phyloP scores from a whole-genome alignment of 2,329 filamentous ascomycete genomes.

The Cladorrhinum sp. region DNA sequence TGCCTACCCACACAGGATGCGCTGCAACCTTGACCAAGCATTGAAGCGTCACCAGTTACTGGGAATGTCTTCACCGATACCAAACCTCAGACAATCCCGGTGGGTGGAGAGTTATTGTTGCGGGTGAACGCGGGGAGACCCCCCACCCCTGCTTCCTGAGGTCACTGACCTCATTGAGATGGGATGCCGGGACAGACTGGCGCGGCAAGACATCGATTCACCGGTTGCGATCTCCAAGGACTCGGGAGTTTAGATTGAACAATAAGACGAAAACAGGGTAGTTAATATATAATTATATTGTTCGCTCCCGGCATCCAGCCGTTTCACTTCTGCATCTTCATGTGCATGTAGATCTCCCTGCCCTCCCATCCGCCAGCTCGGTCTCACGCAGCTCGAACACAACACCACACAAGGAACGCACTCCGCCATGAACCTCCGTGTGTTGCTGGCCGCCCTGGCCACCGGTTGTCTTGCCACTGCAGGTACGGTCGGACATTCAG shows the following conservation, averaged over 20 bases:
- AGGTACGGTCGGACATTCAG: conserved; percentile 8
- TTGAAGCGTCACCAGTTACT: not conserved
- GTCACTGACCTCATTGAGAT: not conserved
- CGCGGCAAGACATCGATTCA: too few species aligned
- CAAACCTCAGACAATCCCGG: not conserved
- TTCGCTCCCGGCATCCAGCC: not conserved
- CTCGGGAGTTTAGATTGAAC: not conserved
- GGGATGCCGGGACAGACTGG: not conserved
- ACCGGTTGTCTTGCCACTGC: conserved; percentile 25
- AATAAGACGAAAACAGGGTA: not conserved
- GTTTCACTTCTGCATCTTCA: not conserved
- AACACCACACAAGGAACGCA: not conserved
- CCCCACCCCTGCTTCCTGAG: not conserved
- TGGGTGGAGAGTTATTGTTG: too few species aligned
- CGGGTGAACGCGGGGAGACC: not conserved
- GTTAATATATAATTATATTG: not conserved
- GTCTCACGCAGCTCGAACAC: not conserved
- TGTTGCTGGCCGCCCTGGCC: conserved; percentile 26
- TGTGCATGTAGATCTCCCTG: not conserved
- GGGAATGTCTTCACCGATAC: not conserved
- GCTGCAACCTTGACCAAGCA: not conserved
- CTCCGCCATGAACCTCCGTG: conserved; percentile 27
- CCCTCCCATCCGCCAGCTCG: not conserved
- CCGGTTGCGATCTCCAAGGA: not conserved
- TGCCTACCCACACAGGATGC: not conserved